These are phyloP conservation scores for Quercus rubra DNA, from an alignment of 306 rosid species.

Conservation along the genomic window DNA sequence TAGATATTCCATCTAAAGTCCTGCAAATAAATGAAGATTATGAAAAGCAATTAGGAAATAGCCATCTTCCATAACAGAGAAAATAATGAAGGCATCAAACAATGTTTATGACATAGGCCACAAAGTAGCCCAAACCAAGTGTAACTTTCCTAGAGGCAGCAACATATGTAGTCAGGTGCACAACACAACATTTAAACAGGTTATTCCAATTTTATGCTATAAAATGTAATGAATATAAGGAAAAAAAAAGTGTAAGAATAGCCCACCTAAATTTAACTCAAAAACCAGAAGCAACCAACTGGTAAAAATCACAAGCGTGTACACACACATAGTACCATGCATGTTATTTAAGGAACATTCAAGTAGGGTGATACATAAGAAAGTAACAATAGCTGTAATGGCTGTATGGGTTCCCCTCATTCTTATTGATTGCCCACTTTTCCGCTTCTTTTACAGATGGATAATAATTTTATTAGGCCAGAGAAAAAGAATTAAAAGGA, in stretches of 20 bases:
- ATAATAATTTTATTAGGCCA: background rate
- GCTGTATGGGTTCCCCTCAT: background rate
- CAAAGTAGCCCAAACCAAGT: no score
- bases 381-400: background rate
- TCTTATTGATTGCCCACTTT: background rate
- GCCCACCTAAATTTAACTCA: background rate
- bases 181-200: background rate
- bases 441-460: background rate
- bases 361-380: background rate
- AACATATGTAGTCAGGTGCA: background rate
- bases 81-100: no score
- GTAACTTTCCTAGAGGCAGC: background rate
- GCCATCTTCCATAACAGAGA: no score
- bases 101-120: no score
- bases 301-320: background rate
- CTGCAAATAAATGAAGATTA: slow-evolving; percentile 42
- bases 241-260: no score
- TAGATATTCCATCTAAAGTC: slow-evolving; percentile 61
- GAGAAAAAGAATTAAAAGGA: no score
- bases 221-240: no score
- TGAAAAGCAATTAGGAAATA: no score
- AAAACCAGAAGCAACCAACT: background rate
- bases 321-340: background rate
- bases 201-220: background rate
- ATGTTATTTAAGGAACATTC: background rate